A percentile compares a stretch with the other conserved stretches of the same genome.
phyloP scores from a whole-genome alignment of 768 basidiomycete species.

The Pisolithus sp. region DNA sequence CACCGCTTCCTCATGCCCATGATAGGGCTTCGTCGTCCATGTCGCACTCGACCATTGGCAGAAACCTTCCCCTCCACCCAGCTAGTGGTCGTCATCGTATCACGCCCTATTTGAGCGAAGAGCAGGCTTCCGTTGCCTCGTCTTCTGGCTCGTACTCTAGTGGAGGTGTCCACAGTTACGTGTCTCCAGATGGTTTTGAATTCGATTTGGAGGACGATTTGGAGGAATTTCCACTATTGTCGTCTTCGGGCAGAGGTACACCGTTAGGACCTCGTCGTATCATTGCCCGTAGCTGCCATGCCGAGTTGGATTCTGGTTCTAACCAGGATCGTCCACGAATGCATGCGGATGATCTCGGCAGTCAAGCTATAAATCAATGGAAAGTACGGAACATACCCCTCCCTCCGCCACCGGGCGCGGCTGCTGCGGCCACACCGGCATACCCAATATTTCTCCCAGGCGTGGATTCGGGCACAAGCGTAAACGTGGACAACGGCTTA shows the following conservation, averaged over 20 bases:
- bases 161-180: constrained; percentile 30
- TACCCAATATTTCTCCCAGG: constrained; percentile 43
- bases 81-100: constrained; percentile 30
- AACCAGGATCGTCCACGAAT: constrained; percentile 54
- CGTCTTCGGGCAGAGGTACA: constrained; percentile 67
- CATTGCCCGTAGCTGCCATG: constrained; percentile 52
- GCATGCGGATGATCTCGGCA: constrained; percentile 62
- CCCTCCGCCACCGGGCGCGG: constrained; percentile 27
- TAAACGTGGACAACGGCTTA: constrained; percentile 35
- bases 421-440: constrained; percentile 14
- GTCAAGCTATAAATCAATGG: constrained; percentile 61
- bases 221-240: constrained; percentile 62
- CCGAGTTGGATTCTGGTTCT: constrained; percentile 45
- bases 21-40: constrained; percentile 32
- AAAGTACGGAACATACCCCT: constrained; percentile 42
- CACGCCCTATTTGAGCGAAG: constrained; percentile 36
- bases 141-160: constrained; percentile 26
- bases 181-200: constrained; percentile 64
- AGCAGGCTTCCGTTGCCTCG: constrained; percentile 27
- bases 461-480: constrained; percentile 39
- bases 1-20: constrained; percentile 30
- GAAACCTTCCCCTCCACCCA: constrained; percentile 28
- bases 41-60: constrained; percentile 25
- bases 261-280: constrained; percentile 56
- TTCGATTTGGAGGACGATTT: constrained; percentile 68